Evolutionary conservation across 2,329 filamentous ascomycete genomes (phyloP), one percentile per base, ranked within the genome.

Genomic region (Colletotrichum sp.): DNA sequence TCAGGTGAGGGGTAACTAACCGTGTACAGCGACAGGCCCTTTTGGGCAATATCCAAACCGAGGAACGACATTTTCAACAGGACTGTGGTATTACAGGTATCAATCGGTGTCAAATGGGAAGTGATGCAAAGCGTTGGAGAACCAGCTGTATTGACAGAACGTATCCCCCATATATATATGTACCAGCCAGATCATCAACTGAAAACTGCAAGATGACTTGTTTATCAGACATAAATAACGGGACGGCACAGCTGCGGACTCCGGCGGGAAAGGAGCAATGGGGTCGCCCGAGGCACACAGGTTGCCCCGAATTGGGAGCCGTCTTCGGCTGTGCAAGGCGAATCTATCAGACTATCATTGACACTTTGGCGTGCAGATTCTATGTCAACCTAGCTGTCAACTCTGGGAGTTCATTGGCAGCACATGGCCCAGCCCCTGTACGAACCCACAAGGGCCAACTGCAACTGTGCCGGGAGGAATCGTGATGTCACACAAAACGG

Each of bases 31-130:
- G 83, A 85, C 32, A 84, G 80, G 77, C 72, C 77, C 73, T 85
- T 85, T 74, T 79, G 83, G 71, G 83, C 70, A n/a, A 84, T 74
- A 56, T 84, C 80, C 69, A 86, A 74, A n/a, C 83, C 81, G 36
- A 84, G 69, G 30, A 71, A 68, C 36, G 80, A 80, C 73, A 76
- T 76, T 16, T 48, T 75, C 36, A 30, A 60, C 4, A 21, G n/a
- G 52, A n/a, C 28, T 18, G 16, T 9, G 10, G 18, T 18, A 18
- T 61, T 16, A 66, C 10, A 34, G 18, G 34, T 30, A 32, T 66
- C 21, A 30, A 32, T 30, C 3, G 13, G 30, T 9, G 15, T 30
- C 26, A 30, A 32, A 1, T 9, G 18, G 28, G 18, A 34, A 61
- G 7, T 62, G 28, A 62, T n/a, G 16, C 28, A 62, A 18, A 62